Conservation (phyloP, 495 filamentous ascomycete species). For the Corynascus novoguineensis region DNA sequence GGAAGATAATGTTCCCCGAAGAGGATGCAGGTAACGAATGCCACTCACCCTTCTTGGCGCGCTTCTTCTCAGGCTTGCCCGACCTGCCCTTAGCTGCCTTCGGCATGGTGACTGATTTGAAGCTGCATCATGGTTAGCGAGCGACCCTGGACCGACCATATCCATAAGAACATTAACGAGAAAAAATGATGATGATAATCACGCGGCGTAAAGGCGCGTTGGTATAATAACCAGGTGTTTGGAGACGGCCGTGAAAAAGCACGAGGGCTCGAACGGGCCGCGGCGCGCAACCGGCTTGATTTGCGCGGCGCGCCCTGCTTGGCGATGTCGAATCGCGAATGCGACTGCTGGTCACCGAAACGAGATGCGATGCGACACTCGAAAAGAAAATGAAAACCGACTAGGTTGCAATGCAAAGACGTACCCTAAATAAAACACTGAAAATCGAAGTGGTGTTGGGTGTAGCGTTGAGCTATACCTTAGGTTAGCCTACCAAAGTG, state of each 20-base stretch:
- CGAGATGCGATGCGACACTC: conserved; percentile 30
- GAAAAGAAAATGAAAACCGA: conserved; percentile 23
- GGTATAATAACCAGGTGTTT: no score
- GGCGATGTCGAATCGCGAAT: conserved; percentile 24
- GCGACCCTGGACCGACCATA: no score
- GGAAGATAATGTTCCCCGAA: no score
- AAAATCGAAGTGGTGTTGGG: conserved; percentile 10
- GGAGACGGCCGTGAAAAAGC: no score
- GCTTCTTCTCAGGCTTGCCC: conserved; percentile 40
- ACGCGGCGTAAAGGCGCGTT: neutral
- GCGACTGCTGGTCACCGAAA: conserved; percentile 34
- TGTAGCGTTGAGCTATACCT: conserved; percentile 14
- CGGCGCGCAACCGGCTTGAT: neutral
- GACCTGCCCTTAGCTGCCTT: conserved; percentile 46
- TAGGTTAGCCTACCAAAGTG: neutral
- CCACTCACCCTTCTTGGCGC: conserved; percentile 47
- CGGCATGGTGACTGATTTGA: conserved; percentile 37
- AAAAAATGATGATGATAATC: neutral
- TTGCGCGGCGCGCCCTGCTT: conserved; percentile 5
- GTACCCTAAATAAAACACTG: conserved; percentile 25
- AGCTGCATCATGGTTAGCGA: conserved; percentile 22
- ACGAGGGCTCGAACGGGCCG: neutral
- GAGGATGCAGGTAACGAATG: neutral
- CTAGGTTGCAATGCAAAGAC: conserved; percentile 22
- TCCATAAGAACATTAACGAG: neutral